Conservation (phyloP, 495 filamentous ascomycete genomes). For the Neurospora sp. region DNA sequence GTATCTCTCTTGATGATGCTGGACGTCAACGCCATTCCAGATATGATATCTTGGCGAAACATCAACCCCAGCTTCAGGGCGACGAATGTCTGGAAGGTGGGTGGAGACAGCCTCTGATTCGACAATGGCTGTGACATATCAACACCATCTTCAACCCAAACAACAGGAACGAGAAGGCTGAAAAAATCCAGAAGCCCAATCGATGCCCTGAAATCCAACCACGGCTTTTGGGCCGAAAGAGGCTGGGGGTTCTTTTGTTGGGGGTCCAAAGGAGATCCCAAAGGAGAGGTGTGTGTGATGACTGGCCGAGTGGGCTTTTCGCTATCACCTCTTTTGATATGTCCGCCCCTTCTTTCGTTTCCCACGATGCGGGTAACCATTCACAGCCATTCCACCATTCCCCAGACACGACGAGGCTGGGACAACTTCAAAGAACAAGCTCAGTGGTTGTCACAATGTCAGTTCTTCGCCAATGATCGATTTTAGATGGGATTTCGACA, state of each 20-base stretch:
- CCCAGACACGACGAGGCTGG: conserved; percentile 15
- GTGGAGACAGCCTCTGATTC: conserved; percentile 23
- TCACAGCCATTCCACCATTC: neutral
- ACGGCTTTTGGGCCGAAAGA: conserved; percentile 15
- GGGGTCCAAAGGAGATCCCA: neutral
- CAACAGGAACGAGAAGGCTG: conserved; percentile 27
- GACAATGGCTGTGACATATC: conserved; percentile 26
- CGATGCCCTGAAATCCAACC: neutral
- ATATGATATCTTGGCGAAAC: neutral
- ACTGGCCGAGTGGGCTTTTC: conserved; percentile 10
- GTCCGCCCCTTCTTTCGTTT: neutral
- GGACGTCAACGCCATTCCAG: neutral
- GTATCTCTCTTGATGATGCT: neutral
- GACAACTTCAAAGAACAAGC: neutral
- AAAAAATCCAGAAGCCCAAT: conserved; percentile 2
- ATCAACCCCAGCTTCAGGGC: neutral
- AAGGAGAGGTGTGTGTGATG: conserved; percentile 6
- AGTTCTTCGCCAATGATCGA: conserved; percentile 18
- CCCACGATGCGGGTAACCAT: neutral
- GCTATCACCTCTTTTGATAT: neutral
- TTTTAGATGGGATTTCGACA: neutral
- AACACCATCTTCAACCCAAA: conserved; percentile 16
- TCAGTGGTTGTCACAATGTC: conserved; percentile 10
- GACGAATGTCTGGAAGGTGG: conserved; percentile 16
- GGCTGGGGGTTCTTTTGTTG: conserved; percentile 4